These are phyloP conservation scores for Fusarium sarcochroum DNA, from an alignment of 2,329 filamentous ascomycete species.

Conservation along the genomic window DNA sequence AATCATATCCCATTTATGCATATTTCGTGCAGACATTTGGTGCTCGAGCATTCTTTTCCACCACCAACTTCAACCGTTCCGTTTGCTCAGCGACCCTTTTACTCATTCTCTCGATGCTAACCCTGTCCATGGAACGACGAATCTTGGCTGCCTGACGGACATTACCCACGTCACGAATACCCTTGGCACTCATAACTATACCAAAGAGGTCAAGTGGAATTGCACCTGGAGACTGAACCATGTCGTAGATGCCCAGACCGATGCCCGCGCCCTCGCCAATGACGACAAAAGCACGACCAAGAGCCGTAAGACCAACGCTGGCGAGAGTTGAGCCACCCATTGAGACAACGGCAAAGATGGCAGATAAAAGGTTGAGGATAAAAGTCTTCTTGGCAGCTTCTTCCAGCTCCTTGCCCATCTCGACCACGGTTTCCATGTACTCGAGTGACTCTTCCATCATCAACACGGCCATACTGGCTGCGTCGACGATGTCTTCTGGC, in stretches of 20 bases:
- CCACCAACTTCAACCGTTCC: too few relatives aligned
- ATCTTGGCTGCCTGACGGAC: background rate
- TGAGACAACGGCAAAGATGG: background rate
- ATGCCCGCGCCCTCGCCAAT: background rate
- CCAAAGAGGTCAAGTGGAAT: background rate
- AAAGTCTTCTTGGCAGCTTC: background rate
- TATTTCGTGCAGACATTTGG: too few relatives aligned
- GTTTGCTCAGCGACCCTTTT: too few relatives aligned
- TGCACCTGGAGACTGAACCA: background rate
- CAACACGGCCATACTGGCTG: background rate
- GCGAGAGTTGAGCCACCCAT: background rate
- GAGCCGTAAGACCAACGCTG: background rate
- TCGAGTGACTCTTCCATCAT: background rate
- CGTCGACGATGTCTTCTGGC: background rate
- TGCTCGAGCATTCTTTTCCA: too few relatives aligned
- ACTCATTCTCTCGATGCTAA: background rate
- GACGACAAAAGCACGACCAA: background rate
- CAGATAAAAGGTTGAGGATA: constrained; percentile 1
- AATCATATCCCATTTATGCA: too few relatives aligned
- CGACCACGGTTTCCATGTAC: background rate
- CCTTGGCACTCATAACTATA: background rate
- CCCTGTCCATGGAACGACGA: background rate
- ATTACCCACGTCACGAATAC: background rate
- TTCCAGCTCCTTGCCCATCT: constrained; percentile 2
- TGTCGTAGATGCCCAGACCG: background rate